Evolutionary conservation across 2,329 filamentous ascomycete genomes (phyloP), one percentile per base, ranked within the genome.

Genomic region (Aspergillus phoenicis): DNA sequence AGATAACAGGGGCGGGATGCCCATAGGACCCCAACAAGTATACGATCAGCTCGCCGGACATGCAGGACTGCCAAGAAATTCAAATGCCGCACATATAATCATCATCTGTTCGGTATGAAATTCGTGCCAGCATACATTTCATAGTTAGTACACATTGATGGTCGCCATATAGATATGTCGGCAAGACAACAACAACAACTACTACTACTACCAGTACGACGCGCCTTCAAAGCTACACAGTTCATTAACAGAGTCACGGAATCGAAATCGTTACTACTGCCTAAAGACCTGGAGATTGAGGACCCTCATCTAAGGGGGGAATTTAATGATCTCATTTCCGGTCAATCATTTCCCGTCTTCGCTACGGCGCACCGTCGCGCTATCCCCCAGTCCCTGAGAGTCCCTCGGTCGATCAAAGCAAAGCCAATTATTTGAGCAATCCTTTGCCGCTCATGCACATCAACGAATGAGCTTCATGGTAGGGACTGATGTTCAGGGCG

Each of bases 281-380:
- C n/a, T 30, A 49, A 26, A 41, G 52, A 13, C 20, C 8, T 28
- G 24, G 52, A 38, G 11, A 36, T 36, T 36, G 33, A 45, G 38
- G 52, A 55, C 22, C 39, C 52, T 43, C 39, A 26, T n/a, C 24
- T 45, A 26, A 17, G 39, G 38, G 52, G 52, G 38, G 22, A 24
- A n/a, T 43, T 28, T 38, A 20, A 33, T 55, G 24, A 26, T 56
- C 53, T 56, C 43, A 45, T 56, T 33, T 47, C 39, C 53, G n/a
- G 39, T 56, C 53, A 56, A 47, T 47, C 53, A 47, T 45, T 33
- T 56, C 39, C 39, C 39, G 15, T 11, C 24, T 33, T 55, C 41
- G 39, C 39, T 47, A 36, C 30, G 38, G 36, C 45, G 36, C 24
- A 22, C 39, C 26, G n/a, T 10, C n/a, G 5, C 26, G 38, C 39